Percentiles rank a stretch among this genome's conserved stretches.
Conservation (phyloP, 2,329 filamentous ascomycete genomes). For the Penicillium sp. region DNA sequence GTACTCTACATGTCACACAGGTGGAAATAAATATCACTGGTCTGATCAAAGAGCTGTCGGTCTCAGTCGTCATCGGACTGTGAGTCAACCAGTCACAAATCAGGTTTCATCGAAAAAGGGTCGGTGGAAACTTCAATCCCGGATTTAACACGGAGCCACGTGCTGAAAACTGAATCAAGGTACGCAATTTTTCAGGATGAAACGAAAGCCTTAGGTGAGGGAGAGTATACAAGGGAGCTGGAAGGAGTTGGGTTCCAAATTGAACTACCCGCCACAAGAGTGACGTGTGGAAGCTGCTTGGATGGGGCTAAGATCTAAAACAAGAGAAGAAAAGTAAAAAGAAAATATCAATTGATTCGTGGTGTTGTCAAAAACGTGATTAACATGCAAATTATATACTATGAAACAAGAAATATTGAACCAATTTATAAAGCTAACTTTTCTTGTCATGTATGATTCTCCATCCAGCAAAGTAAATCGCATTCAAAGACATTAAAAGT, state of each 20-base stretch:
- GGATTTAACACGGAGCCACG: conserved; percentile 11
- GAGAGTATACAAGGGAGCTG: conserved; percentile 8
- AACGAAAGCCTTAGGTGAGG: conserved; percentile 4
- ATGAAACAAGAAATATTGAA: neutral
- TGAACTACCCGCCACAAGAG: conserved; percentile 18
- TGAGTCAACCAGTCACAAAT: conserved; percentile 17
- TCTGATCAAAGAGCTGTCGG: conserved; percentile 1
- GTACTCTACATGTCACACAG: conserved; percentile 15
- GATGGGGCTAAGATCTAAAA: neutral
- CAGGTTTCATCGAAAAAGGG: neutral
- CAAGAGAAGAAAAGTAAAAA: neutral
- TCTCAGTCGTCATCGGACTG: conserved; percentile 3
- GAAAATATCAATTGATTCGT: neutral
- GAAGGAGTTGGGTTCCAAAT: conserved; percentile 19
- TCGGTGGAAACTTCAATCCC: conserved; percentile 4
- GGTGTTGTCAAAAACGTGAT: neutral
- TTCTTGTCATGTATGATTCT: conserved; percentile 6
- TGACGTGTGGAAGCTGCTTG: conserved; percentile 4
- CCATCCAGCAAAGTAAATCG: conserved; percentile 1
- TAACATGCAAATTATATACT: neutral
- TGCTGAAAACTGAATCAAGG: conserved; percentile 12
- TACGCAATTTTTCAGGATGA: conserved; percentile 7
- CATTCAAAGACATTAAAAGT: conserved; percentile 15
- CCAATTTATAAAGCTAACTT: conserved; percentile 6
- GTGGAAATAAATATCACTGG: conserved; percentile 4